A percentile compares a stretch with the other conserved stretches of the same genome.
These are phyloP conservation scores for Entonaema liquescens DNA, from an alignment of 495 filamentous ascomycete species.

Conservation along the genomic window DNA sequence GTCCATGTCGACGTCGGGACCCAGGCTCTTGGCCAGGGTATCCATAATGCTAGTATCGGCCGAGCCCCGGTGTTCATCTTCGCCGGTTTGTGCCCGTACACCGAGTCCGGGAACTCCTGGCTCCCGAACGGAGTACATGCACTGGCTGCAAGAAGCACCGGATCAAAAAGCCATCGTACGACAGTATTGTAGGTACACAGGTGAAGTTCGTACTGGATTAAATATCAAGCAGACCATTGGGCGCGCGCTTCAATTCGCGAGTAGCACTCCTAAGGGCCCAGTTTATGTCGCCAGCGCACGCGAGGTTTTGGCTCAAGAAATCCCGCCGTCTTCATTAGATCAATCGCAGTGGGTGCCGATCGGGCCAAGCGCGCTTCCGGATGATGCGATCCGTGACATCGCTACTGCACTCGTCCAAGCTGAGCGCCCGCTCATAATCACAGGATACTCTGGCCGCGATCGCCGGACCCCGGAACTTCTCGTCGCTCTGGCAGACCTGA, in stretches of 20 bases:
- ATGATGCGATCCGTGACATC: slow-evolving; percentile 66
- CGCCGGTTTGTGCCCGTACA: slow-evolving; percentile 77
- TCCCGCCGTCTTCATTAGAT: slow-evolving; percentile 70
- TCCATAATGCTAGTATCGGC: slow-evolving; percentile 81
- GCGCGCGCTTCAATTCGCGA: slow-evolving; percentile 77
- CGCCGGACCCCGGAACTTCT: slow-evolving; percentile 66
- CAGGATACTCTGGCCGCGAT: slow-evolving; percentile 73
- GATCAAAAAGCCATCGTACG: slow-evolving; percentile 80
- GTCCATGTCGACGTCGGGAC: slow-evolving; percentile 86
- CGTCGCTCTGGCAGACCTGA: slow-evolving; percentile 67
- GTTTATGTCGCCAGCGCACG: slow-evolving; percentile 74
- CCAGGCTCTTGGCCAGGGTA: slow-evolving; percentile 78
- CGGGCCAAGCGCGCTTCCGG: slow-evolving; percentile 67
- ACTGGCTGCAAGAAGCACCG: slow-evolving; percentile 83
- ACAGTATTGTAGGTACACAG: slow-evolving; percentile 79
- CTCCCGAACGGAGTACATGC: slow-evolving; percentile 80
- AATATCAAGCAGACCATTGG: slow-evolving; percentile 84
- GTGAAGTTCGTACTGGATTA: slow-evolving; percentile 76
- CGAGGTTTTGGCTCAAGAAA: slow-evolving; percentile 78
- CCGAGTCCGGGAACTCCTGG: slow-evolving; percentile 79
- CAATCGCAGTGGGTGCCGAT: slow-evolving; percentile 70
- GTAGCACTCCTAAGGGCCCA: slow-evolving; percentile 73
- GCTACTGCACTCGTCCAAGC: slow-evolving; percentile 67
- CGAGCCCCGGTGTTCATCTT: slow-evolving; percentile 79
- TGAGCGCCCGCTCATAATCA: slow-evolving; percentile 71